Base-by-base conservation (phyloP, 495 filamentous ascomycete species). In the Venustampulla echinocandica region DNA sequence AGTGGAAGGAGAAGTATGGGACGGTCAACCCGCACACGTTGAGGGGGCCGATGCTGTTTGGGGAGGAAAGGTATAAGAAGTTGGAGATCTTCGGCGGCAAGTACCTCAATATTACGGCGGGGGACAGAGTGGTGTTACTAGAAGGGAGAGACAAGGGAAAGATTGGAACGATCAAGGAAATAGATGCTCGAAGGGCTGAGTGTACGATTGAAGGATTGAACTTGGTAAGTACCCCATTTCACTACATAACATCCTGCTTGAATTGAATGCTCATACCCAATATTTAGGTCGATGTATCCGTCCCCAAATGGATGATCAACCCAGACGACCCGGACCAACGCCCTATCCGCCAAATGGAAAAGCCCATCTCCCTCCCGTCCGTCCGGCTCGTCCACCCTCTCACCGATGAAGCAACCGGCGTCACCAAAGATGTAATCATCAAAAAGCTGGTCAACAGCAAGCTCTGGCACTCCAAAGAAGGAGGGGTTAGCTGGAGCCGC, bases 361-460 rank as follows among this genome's bases (percentile, higher is more conserved):
- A 73, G 37, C 69, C 75, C 7, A 58, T 95, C 14, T 69, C 84
- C 46, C 68, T 90, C 52, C 73, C 77, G 17, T 61, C 80, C 42
- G 73, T 96, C 47, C 82, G 85, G 30, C 83, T 93, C n/a, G 85
- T 96, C 19, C 74, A 83, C 61, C 77, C 84, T 7, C 67, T 92
- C 46, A 63, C 66, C 13, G 79, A 90, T 60, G 75, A 78, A 10
- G 55, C 58, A 24, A 85, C 80, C 10, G 77, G 78, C 49, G 52
- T 63, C n/a, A 68, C 69, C 30, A 70, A 75, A 42, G 86, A 94
- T 63, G 77, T 85, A 28, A 73, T 94, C 54, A 75, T 95, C 53
- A 74, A 84, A 55, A 75, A 86, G 60, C 64, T 90, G 24, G 52
- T 68, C 56, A 58, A 65, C 64, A 43, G 58, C 7, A 59, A 58